Evolutionary conservation across 306 rosid species (phyloP).

Genomic region (Trifolium repens): DNA sequence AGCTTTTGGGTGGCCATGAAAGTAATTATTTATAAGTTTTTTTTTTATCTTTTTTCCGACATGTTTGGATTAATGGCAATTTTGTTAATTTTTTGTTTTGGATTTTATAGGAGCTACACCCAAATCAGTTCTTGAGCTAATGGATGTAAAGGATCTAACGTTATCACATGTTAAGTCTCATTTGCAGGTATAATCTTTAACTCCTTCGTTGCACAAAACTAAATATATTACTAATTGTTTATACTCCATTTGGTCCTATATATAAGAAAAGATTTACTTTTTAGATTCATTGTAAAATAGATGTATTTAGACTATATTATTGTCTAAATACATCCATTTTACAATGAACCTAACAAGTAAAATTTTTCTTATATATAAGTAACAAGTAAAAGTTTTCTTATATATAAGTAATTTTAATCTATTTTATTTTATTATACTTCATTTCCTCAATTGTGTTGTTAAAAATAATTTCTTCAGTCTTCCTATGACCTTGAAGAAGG

Average conservation of each 20-base stretch:
- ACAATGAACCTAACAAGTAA: too few relatives aligned
- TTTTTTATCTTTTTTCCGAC: neutral
- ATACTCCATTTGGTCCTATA: neutral
- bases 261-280: too few relatives aligned
- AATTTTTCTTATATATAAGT: too few relatives aligned
- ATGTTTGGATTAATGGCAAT: neutral
- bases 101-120: conserved; percentile 86
- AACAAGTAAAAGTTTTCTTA: too few relatives aligned
- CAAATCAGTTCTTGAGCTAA: conserved; percentile 98
- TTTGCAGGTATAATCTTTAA: conserved; percentile 63
- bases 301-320: too few relatives aligned
- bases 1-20: conserved; percentile 97
- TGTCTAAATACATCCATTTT: too few relatives aligned
- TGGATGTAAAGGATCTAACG: conserved; percentile 99
- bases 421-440: neutral
- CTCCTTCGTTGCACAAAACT: neutral
- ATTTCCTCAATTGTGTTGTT: neutral
- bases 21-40: conserved; percentile 44
- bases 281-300: too few relatives aligned
- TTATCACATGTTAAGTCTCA: conserved; percentile 99
- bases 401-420: too few relatives aligned
- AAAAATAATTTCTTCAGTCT: neutral
- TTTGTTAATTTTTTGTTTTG: neutral
- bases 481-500: conserved; percentile 12
- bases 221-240: neutral